Evolutionary conservation across 2,329 filamentous ascomycete species (phyloP).

Genomic region (Colletotrichum melonis): DNA sequence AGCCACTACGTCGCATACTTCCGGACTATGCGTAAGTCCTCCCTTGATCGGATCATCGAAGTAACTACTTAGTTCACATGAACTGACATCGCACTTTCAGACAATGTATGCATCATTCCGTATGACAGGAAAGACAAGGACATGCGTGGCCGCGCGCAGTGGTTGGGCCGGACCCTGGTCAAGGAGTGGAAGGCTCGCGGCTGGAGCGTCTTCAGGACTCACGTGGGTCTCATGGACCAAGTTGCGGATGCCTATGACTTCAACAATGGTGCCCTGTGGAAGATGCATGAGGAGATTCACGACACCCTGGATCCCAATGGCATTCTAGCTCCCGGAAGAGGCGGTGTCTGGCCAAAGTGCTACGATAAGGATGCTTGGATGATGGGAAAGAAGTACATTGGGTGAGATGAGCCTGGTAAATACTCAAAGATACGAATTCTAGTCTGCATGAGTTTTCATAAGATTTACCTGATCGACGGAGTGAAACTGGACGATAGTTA

Average conservation of each 20-base stretch:
- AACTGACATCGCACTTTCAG: neutral
- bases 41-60: too few species aligned
- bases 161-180: conserved; percentile 48
- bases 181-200: conserved; percentile 53
- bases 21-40: conserved; percentile 25
- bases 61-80: too few species aligned
- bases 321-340: conserved; percentile 48
- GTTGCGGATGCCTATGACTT: conserved; percentile 57
- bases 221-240: conserved; percentile 58
- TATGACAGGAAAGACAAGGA: conserved; percentile 58
- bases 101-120: conserved; percentile 62
- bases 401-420: neutral
- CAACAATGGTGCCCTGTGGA: conserved; percentile 54
- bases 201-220: conserved; percentile 59
- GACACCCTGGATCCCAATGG: conserved; percentile 56
- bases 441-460: too few species aligned
- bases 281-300: conserved; percentile 57
- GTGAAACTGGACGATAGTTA: too few species aligned
- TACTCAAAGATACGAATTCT: too few species aligned
- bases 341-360: conserved; percentile 48
- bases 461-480: too few species aligned
- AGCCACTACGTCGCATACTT: conserved; percentile 27
- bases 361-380: conserved; percentile 31
- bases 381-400: conserved; percentile 31
- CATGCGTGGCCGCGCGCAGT: conserved; percentile 45